Percentiles rank a stretch among this genome's conserved stretches.
These are phyloP conservation scores for Cyberlindnera americana DNA, from an alignment of 805 yeast genomes.

Conservation along the genomic window DNA sequence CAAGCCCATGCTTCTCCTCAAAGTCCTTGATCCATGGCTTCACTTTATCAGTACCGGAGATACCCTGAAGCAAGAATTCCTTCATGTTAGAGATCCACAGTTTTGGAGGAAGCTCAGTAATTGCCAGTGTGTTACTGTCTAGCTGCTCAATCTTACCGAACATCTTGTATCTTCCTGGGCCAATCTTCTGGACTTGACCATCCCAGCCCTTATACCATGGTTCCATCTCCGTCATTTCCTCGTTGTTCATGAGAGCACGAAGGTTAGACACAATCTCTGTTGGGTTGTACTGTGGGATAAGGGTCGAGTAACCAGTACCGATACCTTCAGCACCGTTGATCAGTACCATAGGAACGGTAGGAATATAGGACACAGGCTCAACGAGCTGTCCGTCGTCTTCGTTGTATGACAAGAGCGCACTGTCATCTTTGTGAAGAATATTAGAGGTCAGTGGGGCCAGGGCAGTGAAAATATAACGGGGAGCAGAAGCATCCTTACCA, in stretches of 20 bases:
- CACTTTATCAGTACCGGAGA: constrained; percentile 69
- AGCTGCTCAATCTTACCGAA: constrained; percentile 78
- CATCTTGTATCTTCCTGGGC: constrained; percentile 66
- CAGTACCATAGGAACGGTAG: constrained; percentile 90
- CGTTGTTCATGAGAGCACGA: constrained; percentile 66
- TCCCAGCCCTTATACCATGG: constrained; percentile 98
- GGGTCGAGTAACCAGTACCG: constrained; percentile 98
- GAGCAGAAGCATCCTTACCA: constrained; percentile 98
- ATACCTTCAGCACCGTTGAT: constrained; percentile 98
- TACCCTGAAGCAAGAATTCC: constrained; percentile 72
- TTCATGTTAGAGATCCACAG: constrained; percentile 92
- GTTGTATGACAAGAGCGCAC: constrained; percentile 69
- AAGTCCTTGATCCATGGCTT: constrained; percentile 89
- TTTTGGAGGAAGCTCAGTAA: constrained; percentile 88
- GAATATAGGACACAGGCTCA: constrained; percentile 94
- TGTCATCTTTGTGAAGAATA: constrained; percentile 77
- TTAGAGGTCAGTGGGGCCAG: constrained; percentile 69
- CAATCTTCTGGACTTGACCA: constrained; percentile 67
- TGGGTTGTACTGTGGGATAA: constrained; percentile 89
- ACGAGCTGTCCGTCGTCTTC: constrained; percentile 93
- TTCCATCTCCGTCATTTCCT: constrained; percentile 64
- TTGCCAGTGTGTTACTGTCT: constrained; percentile 77
- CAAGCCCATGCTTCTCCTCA: constrained; percentile 88
- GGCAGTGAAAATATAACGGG: constrained; percentile 93
- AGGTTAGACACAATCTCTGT: constrained; percentile 73